A percentile compares a stretch with the other conserved stretches of the same genome.
phyloP scores from a whole-genome alignment of 2,329 filamentous ascomycete genomes.

The Pseudogymnoascus sp. region DNA sequence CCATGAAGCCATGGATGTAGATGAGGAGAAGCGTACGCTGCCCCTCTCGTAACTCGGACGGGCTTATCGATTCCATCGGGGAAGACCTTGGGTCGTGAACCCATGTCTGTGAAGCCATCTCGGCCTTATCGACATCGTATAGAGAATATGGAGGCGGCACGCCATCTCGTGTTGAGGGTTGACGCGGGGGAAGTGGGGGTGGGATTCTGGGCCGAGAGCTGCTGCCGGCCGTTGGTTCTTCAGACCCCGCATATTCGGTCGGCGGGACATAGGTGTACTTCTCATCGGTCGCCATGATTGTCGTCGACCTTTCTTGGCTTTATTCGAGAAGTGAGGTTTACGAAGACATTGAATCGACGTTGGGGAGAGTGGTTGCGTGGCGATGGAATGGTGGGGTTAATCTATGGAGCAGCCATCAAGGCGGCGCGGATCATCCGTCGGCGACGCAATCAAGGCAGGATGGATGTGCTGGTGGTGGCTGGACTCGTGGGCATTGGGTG shows the following conservation, averaged over 20 bases:
- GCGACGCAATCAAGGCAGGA: background rate
- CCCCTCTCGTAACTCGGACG: constrained; percentile 24
- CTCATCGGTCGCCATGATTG: background rate
- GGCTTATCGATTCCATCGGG: constrained; percentile 27
- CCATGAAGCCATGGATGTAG: constrained; percentile 88
- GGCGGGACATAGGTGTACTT: background rate
- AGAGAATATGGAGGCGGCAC: constrained; percentile 23
- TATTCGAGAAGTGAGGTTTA: background rate
- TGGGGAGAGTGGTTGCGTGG: background rate
- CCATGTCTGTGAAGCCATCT: background rate
- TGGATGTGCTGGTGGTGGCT: background rate
- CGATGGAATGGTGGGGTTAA: background rate
- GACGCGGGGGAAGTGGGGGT: constrained; percentile 25
- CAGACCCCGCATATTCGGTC: background rate
- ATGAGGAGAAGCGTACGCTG: constrained; percentile 60
- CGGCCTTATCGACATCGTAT: constrained; percentile 21
- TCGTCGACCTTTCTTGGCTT: background rate
- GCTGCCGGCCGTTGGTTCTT: background rate
- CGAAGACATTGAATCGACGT: background rate
- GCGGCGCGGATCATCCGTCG: background rate
- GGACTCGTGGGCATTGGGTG: background rate
- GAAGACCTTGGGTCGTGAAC: constrained; percentile 26
- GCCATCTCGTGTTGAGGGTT: constrained; percentile 12
- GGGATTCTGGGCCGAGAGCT: constrained; percentile 9
- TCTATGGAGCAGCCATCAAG: background rate